phyloP scores from a whole-genome alignment of 441 rosid genomes.

The Bocquillonia castaneifolia region DNA sequence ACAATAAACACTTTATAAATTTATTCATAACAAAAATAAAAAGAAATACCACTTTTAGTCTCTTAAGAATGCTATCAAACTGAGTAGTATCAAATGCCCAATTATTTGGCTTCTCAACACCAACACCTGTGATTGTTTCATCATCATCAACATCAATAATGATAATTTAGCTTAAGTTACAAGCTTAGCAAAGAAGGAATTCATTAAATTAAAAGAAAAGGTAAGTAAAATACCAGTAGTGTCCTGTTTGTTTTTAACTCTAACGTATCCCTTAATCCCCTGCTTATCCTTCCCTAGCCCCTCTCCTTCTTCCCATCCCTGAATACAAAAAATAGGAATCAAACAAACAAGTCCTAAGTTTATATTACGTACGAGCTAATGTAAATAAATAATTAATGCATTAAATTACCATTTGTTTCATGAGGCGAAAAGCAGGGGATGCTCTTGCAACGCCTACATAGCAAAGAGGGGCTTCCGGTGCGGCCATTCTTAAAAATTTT shows the following conservation, averaged over 20 bases:
- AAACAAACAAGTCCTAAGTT: background rate
- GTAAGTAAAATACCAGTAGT: slow-evolving; percentile 46
- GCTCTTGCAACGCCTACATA: slow-evolving; percentile 76
- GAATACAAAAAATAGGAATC: slow-evolving; percentile 9
- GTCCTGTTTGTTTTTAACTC: slow-evolving; percentile 89
- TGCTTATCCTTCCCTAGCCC: slow-evolving; percentile 97
- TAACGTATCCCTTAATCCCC: slow-evolving; percentile 84
- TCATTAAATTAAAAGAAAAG: background rate
- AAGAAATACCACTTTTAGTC: slow-evolving; percentile 79
- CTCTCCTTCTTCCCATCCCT: slow-evolving; percentile 99
- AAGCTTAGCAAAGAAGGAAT: background rate
- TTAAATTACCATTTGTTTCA: slow-evolving; percentile 82
- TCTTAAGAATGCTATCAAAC: slow-evolving; percentile 86
- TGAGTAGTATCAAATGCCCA: slow-evolving; percentile 98
- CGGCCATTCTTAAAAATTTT: slow-evolving; percentile 84
- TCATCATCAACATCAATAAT: background rate
- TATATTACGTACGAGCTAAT: no score
- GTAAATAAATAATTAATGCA: no score
- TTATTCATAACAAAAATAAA: no score
- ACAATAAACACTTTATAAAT: no score
- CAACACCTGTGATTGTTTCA: slow-evolving; percentile 54
- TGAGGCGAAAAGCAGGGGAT: slow-evolving; percentile 93
- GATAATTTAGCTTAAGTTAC: background rate
- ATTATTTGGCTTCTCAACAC: slow-evolving; percentile 78
- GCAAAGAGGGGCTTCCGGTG: slow-evolving; percentile 86